Evolutionary conservation across 108 stramenopile genomes (phyloP), one percentile per base, ranked within the genome.

Genomic region (Cyclotella atomus): DNA sequence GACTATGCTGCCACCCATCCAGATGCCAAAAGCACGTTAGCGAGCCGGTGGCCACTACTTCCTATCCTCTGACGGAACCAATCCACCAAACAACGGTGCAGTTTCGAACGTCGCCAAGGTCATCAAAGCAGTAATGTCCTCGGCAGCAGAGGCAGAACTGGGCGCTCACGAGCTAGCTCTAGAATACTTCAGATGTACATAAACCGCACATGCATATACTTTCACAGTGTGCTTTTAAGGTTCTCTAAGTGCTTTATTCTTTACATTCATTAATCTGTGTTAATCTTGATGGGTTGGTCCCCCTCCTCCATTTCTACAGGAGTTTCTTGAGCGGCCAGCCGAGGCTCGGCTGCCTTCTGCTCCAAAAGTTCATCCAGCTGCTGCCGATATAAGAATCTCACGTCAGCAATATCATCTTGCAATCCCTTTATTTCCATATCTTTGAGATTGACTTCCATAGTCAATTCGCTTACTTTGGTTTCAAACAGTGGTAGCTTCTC

Each of bases 401-500:
- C 87, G 60, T 93, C 92, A 25, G 75, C 76, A 65, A 93, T 88
- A 46, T 93, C 92, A 23, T 88, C 89, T 60, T 76, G 83, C 29
- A 93, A 73, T 52, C 79, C 89, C 27, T 76, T 54, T 34, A 93
- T 89, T 64, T 93, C 92, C 56, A 88, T 62, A 28, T 86, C 84
- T 78, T 84, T 83, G 59, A 89, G 76, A 27, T 81, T 76, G 57
- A 89, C 77, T 53, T 91, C 87, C 60, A 73, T 76, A 10, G 79
- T 87, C 56, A 91, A 78, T 63, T 89, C 84, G 41, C 79, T 68
- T 7, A 91, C 85, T 76, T 82, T 88, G 30, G 71, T 69, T 73
- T 93, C 90, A 62, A 89, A 85, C 30, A 87, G 57, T 30, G 83
- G 88, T n/a, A 90, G 60, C 43, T 89, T 89, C 55, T 93, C 88